Evolutionary conservation across 208 protist genomes (phyloP), one percentile per base, ranked within the genome.

Genomic region (Crithidia bombi): DNA sequence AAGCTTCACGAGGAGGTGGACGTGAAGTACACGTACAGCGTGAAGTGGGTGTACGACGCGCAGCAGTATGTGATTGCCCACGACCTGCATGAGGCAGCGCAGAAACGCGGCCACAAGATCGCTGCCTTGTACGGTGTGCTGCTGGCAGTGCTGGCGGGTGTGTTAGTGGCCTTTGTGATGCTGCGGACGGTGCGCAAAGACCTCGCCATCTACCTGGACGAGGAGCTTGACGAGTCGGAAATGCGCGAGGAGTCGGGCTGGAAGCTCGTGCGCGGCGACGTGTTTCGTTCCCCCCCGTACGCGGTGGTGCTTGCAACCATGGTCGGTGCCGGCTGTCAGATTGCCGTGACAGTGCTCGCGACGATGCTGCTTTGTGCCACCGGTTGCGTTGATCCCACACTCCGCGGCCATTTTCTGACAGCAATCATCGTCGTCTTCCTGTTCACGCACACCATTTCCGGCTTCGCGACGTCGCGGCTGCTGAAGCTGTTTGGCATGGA

Each of bases 221-320:
- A 92, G n/a, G 46, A 46, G 36, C 44, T 68, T 4, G 23, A 84
- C 63, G 62, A 91, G 5, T 25, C 38, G 19, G 64, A 65, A 47
- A 7, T 51, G 23, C 64, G 65, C 28, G 67, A 75, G 68, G 67
- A 69, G 46, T 65, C 56, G 7, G 83, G 87, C 23, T 99, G 98
- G 98, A 99, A 99, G 80, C 88, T 99, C 10, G 86, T 99, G 10
- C 85, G 94, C 59, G 97, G 96, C 21, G 98, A 99, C 75, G 97
- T 98, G 5, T 99, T 99, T 81, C 87, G 98, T 36, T 59, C 91
- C 6, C 98, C 98, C 4, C 36, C 44, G 30, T 59, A 86, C 30
- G 52, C 88, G 28, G 69, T 91, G 36, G 23, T 97, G 33, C 80
- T 99, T 5, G 75, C 88, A 12, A 87, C 92, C 10, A 67, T 97